phyloP scores from a whole-genome alignment of 2,329 filamentous ascomycete species.

The Beauveria asiatica region DNA sequence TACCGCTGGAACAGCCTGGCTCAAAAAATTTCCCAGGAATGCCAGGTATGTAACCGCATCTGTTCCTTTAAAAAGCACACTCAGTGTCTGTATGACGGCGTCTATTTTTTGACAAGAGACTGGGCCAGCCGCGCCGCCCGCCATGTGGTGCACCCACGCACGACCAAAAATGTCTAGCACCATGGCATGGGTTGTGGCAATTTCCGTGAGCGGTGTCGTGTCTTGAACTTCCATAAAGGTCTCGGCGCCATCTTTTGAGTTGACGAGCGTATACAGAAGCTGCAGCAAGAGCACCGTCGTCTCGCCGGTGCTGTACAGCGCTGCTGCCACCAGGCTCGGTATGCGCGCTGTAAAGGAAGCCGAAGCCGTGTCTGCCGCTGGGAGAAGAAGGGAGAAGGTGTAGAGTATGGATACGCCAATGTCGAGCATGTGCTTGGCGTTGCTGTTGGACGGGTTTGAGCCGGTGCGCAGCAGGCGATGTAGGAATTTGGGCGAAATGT shows the following conservation, averaged over 20 bases:
- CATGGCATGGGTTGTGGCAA: constrained; percentile 43
- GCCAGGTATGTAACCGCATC: constrained; percentile 51
- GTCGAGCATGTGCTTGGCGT: constrained; percentile 53
- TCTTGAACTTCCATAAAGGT: constrained; percentile 42
- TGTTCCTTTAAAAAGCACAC: constrained; percentile 47
- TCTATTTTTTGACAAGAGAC: constrained; percentile 35
- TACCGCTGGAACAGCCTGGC: constrained; percentile 40
- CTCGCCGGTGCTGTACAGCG: constrained; percentile 45
- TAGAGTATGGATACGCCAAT: constrained; percentile 55
- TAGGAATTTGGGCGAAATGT: constrained; percentile 54
- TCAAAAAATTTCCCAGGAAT: constrained; percentile 46
- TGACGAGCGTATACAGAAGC: constrained; percentile 48
- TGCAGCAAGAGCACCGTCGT: constrained; percentile 47
- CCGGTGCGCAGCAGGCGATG: constrained; percentile 53
- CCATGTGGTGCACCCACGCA: constrained; percentile 46
- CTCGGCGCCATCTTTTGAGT: constrained; percentile 39
- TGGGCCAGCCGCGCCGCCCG: constrained; percentile 18
- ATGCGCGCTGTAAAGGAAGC: constrained; percentile 44
- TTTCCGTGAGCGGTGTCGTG: constrained; percentile 46
- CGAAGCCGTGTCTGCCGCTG: constrained; percentile 35
- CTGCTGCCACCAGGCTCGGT: constrained; percentile 41
- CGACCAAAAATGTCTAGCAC: constrained; percentile 48
- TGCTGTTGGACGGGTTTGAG: constrained; percentile 30
- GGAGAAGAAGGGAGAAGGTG: constrained; percentile 50
- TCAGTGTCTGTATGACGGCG: constrained; percentile 36